Conservation (phyloP, 306 rosid genomes). For the Oxytropis ochrocephala region DNA sequence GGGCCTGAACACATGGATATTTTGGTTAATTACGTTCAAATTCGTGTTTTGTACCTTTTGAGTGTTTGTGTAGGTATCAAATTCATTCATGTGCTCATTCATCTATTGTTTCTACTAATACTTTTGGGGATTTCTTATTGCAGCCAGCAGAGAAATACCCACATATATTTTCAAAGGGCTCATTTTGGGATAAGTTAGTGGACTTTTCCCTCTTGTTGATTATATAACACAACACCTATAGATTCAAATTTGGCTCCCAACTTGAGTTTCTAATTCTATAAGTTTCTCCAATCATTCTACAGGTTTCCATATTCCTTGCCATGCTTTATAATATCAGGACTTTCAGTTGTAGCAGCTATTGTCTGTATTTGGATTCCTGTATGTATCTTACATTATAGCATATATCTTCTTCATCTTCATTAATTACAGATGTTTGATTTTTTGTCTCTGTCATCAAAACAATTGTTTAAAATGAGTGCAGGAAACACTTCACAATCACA, state of each 20-base stretch:
- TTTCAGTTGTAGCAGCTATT: slow-evolving; percentile 14
- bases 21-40: no score
- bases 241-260: no score
- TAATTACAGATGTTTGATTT: background rate
- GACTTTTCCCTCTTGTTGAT: background rate
- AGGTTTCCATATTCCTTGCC: slow-evolving; percentile 48
- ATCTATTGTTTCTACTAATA: background rate
- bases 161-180: slow-evolving; percentile 43
- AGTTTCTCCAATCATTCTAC: background rate
- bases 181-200: slow-evolving; percentile 73
- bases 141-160: slow-evolving; percentile 91
- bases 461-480: no score
- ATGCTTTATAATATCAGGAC: slow-evolving; percentile 27
- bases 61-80: background rate
- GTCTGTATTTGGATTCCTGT: slow-evolving; percentile 45
- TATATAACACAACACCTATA: background rate
- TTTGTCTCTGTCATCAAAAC: background rate
- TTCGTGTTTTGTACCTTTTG: background rate
- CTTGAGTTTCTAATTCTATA: background rate
- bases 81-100: background rate
- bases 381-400: background rate
- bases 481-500: slow-evolving; percentile 83
- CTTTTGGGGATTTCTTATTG: slow-evolving; percentile 2
- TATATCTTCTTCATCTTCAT: no score
- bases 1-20: no score